Evolutionary conservation across 495 filamentous ascomycete species (phyloP), one percentile per base, ranked within the genome.

Genomic region (Xylaria scruposa): DNA sequence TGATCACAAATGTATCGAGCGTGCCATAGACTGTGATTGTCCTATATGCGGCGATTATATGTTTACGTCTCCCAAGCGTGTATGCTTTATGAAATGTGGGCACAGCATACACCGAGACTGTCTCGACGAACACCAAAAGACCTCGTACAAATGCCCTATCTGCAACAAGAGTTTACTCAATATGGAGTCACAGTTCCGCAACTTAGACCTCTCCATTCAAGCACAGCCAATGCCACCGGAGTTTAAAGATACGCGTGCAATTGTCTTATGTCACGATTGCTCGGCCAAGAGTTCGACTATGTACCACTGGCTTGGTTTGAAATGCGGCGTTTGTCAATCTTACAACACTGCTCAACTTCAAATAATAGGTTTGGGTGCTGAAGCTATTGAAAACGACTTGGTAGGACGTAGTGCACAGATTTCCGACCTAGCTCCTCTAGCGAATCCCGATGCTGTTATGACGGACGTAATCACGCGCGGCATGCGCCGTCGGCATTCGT

Each of bases 1-100:
- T 26, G 91, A 72, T 68, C 96, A 99, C 83, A 92, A 92, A 73
- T 99, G 96, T 78, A 94, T 98, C 73, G 97, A 98, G 81, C 88
- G 94, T 31, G 94, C 94, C 15, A 97, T 92, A 6, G 94, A 99
- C 78, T 97, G 94, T 79, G 92, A 98, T 77, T 99, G 96, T 78
- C 96, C 96, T n/a, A 98, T 99, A 71, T 99, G 96, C 78, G 93
- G 93, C 31, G 94, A 97, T 63, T 97, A 97, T 78, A 93, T 99
- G 89, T 98, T 98, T 79, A 94, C 91, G n/a, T 98, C 96, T 24
- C 90, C 93, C 0, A 88, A 90, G 70, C 88, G 90, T 1, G 94
- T 99, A 10, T 94, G 97, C 46, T 97, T 97, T 77, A 94, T 99
- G 91, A 88, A 90, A 54, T 99, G 96, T 81, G 97, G 97, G 10